Evolutionary conservation across 164 flowering plant species (phyloP), one percentile per base, ranked within the genome.

Genomic region (Vitis riparia): DNA sequence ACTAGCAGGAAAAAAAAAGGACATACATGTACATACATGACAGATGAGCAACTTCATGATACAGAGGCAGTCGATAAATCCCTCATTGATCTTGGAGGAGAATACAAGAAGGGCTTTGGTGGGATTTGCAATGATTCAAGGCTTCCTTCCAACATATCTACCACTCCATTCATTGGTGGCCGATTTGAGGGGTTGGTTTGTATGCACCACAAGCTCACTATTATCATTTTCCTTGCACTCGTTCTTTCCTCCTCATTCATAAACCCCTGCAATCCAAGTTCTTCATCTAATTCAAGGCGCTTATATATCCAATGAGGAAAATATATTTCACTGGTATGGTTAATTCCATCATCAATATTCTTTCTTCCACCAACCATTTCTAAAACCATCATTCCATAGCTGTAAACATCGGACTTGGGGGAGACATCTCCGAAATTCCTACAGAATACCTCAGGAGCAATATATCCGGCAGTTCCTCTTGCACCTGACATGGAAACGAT

Each of bases 321-420:
- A 65, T 79, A 86, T 66, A 76, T 59, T 63, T 86, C 76, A 53
- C 87, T 83, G 1, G 62, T 30, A 15, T 60, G 37, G 8, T 61
- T 71, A 29, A 19, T 77, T 11, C 9, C 63, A 6, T 3, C 62
- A 19, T 73, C 64, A 44, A 49, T 16, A 51, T 75, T 76, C 48
- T 61, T 83, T 63, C 79, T 78, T 3, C 78, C 81, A 14, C 83
- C 86, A 66, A 77, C 83, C 83, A 85, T 85, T 65, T 83, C 86
- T 10, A 83, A 57, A 51, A 81, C 66, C 81, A 85, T 77, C 84
- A 85, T 83, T 29, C 89, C 89, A 49, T 78, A 85, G 58, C 89
- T 86, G 44, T 86, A 86, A 1, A 81, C 83, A 79, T 86, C 87
- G 0, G 89, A 79, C 66, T 80, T 85, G 60, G 76, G 78, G 50